Base-by-base conservation (phyloP, 2,329 filamentous ascomycete genomes). In the Monilinia aucupariae region DNA sequence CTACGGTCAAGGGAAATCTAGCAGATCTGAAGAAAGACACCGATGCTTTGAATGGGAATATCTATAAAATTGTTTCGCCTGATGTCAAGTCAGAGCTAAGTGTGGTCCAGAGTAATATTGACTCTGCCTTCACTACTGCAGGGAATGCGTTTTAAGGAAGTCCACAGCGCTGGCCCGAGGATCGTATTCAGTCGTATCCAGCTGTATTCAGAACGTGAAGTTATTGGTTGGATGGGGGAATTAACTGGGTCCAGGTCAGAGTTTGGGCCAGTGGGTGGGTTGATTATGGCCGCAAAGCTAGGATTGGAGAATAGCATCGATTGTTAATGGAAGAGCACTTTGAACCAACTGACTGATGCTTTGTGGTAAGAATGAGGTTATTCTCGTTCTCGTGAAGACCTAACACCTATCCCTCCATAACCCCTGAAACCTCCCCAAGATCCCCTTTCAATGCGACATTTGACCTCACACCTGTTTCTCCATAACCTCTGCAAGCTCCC, bases 61-160 rank as follows among this genome's bases (percentile, higher is more conserved):
- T 69, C 25, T 54, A 64, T 49, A 61, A 55, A n/a, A 65, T 68
- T 61, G 59, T 61, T 27, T 67, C 64, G 1, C 25, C 49, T 9
- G 64, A 67, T 61, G 61, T 51, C 22, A 56, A 66, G 54, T 25
- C 39, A 37, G 7, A 56, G 4, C 61, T 64, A 3, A 52, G 37
- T 37, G 45, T 27, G 20, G 20, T 10, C 41, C 4, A 30, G 2
- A 22, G 2, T 13, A 34, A 9, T 12, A 45, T 60, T 45, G 58
- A 52, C 32, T 6, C 17, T 22, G 37, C 20, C 13, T 60, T 52
- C 32, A 32, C 10, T n/a, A 20, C 8, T 34, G 25, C 58, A 4
- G 20, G 25, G 27, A 37, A 7, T 22, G 17, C 10, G 5, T 43
- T 41, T 22, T 52, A 25, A 51, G 22, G 25, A 3, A 22, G 25